phyloP scores from a whole-genome alignment of 83 land plant genomes.

The Picea engelmannii region DNA sequence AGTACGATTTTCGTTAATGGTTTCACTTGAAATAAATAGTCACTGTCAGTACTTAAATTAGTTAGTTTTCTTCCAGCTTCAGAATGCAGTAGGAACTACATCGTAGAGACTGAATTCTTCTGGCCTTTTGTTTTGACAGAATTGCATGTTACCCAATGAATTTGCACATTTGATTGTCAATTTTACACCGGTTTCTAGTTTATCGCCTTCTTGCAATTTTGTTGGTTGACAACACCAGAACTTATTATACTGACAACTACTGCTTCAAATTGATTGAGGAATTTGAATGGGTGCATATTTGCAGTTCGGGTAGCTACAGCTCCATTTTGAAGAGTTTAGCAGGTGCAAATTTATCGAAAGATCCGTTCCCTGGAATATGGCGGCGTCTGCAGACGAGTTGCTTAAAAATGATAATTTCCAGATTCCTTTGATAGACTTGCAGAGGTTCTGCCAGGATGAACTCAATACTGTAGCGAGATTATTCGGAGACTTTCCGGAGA shows the following conservation, averaged over 20 bases:
- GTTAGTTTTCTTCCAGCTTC: not conserved
- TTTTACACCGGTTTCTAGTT: not conserved
- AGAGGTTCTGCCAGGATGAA: slow-evolving; percentile 47
- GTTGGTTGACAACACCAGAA: not conserved
- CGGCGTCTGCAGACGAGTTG: not conserved
- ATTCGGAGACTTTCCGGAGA: slow-evolving; percentile 21
- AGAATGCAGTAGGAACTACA: not conserved
- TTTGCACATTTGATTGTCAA: not conserved
- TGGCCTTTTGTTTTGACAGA: not conserved
- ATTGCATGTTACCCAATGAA: not conserved
- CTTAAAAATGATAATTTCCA: not conserved
- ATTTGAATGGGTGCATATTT: not conserved
- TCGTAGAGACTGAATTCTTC: not conserved
- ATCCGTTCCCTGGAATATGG: not conserved
- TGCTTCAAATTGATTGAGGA: not conserved
- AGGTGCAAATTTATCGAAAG: not conserved
- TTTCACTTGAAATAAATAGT: too few species aligned
- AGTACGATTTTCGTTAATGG: too few species aligned
- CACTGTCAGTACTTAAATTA: too few species aligned
- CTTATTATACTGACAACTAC: not conserved
- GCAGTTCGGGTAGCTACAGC: not conserved
- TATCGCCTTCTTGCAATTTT: not conserved
- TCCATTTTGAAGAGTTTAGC: not conserved
- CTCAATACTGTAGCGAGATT: slow-evolving; percentile 32
- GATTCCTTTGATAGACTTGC: slow-evolving; percentile 45